A percentile compares a stretch with the other conserved stretches of the same genome.
These are phyloP conservation scores for Leccinum longicurvipes DNA, from an alignment of 768 basidiomycete genomes.

Conservation along the genomic window DNA sequence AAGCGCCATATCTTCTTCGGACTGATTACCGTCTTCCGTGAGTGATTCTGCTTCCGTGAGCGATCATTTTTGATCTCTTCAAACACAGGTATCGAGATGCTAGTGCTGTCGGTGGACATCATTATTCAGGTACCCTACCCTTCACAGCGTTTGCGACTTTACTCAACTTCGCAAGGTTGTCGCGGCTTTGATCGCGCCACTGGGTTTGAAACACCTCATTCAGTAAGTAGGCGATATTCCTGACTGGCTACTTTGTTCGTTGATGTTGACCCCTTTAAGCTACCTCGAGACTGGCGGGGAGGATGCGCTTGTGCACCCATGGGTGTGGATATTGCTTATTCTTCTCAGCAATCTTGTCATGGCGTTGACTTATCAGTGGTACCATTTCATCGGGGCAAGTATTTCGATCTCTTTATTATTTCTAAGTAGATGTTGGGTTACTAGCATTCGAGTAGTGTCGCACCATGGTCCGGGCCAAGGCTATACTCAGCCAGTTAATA, in stretches of 20 bases:
- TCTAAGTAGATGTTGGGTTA: background rate
- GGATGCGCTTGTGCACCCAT: background rate
- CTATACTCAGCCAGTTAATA: conserved; percentile 2
- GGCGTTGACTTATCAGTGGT: conserved; percentile 1
- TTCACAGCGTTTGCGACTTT: background rate
- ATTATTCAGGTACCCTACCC: background rate
- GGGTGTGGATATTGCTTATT: conserved; percentile 1
- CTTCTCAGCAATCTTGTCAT: background rate
- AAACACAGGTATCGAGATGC: background rate
- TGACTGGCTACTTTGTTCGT: background rate
- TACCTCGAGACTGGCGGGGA: background rate
- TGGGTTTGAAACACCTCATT: background rate
- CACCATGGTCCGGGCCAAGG: conserved; percentile 1
- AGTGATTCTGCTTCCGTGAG: background rate
- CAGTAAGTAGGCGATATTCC: background rate
- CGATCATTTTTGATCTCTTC: background rate
- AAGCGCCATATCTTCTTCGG: conserved; percentile 2
- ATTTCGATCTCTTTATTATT: background rate
- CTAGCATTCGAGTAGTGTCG: background rate
- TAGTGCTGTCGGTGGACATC: background rate
- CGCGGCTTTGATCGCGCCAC: background rate
- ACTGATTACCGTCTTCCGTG: conserved; percentile 2
- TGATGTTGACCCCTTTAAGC: background rate
- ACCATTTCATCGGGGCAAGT: background rate
- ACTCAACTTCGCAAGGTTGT: background rate